Base-by-base conservation (phyloP, 2,329 filamentous ascomycete species). In the Colletotrichum falcatum region DNA sequence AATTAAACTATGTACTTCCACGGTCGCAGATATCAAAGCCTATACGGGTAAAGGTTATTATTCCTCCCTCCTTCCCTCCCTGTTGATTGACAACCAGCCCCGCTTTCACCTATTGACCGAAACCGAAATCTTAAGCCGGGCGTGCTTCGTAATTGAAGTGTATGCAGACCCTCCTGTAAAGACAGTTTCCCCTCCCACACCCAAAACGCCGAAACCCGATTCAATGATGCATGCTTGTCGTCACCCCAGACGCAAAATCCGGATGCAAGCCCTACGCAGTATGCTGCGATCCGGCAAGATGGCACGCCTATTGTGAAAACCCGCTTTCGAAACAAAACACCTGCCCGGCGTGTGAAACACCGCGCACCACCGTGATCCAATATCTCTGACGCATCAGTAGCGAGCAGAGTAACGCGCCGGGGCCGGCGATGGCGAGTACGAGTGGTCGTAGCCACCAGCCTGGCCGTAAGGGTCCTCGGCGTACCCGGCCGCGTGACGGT, bases 401-500 rank as follows among this genome's bases (percentile, higher is more conserved):
- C 85, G 84, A 65, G 78, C 72, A 61, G 85, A 86, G 76, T 83
- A 84, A 37, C 85, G 80, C 42, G 78, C 77, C 58, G 79, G 80
- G 26, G 59, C 59, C 23, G 81, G 73, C 61, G 78, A 72, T 39
- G 83, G 84, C 39, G 86, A 86, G 76, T 85, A 86, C 6, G 85
- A 81, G 74, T 85, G 80, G 66, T 89, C 87, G 77, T 85, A 88
- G 8, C 82, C 79, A 72, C 83, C 86, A 2, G 87, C 83, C 48
- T 90, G 89, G 61, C 84, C 86, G 72, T 89, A 90, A 2, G 88
- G 88, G 73, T 91, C 90, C 67, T 94, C 92, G 55, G 87, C 84
- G 80, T 95, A 96, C 55, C 92, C 82, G 2, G 93, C 94, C 28
- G 85, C 85, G 69, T 92, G 89, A 70, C 92, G 91, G 70, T 95